Percentiles rank a stretch among this genome's conserved stretches.
phyloP scores from a whole-genome alignment of 2,329 filamentous ascomycete genomes.

The Scedosporium aurantiacum region DNA sequence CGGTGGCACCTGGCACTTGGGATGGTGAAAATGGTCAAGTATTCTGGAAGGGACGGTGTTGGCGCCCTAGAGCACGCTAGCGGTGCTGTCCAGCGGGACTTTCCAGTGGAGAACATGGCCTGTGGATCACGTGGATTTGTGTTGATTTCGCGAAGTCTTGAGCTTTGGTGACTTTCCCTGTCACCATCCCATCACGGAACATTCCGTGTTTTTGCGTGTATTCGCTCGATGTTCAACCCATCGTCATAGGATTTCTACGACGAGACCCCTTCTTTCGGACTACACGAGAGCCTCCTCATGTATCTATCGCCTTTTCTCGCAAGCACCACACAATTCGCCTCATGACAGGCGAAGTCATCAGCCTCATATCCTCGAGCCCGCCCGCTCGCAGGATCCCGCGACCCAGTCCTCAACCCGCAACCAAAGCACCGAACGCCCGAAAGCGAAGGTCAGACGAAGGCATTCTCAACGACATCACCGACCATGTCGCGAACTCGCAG shows the following conservation, averaged over 20 bases:
- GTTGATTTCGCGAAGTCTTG: slow-evolving; percentile 3
- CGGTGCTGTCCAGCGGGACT: too few species aligned
- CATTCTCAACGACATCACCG: not conserved
- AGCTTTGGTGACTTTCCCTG: not conserved
- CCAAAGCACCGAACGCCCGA: not conserved
- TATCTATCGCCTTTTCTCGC: too few species aligned
- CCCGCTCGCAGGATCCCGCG: not conserved
- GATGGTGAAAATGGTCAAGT: too few species aligned
- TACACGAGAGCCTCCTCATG: too few species aligned
- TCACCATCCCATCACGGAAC: not conserved
- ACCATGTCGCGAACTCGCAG: not conserved
- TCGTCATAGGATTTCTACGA: too few species aligned
- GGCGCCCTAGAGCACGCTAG: too few species aligned
- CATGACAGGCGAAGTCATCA: slow-evolving; percentile 23
- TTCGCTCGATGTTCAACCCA: too few species aligned
- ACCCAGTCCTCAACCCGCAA: not conserved
- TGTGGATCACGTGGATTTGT: slow-evolving; percentile 1
- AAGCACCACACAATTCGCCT: not conserved
- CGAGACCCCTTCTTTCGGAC: too few species aligned
- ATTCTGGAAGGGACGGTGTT: too few species aligned
- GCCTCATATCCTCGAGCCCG: slow-evolving; percentile 27
- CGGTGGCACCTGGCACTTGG: too few species aligned
- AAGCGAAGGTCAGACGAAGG: not conserved
- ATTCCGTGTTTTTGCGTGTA: too few species aligned
- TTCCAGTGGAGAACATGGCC: not conserved